Percentiles rank a stretch among this genome's conserved stretches.
Evolutionary conservation across 2,329 filamentous ascomycete species (phyloP).

Genomic region (Venturia oleaginea): DNA sequence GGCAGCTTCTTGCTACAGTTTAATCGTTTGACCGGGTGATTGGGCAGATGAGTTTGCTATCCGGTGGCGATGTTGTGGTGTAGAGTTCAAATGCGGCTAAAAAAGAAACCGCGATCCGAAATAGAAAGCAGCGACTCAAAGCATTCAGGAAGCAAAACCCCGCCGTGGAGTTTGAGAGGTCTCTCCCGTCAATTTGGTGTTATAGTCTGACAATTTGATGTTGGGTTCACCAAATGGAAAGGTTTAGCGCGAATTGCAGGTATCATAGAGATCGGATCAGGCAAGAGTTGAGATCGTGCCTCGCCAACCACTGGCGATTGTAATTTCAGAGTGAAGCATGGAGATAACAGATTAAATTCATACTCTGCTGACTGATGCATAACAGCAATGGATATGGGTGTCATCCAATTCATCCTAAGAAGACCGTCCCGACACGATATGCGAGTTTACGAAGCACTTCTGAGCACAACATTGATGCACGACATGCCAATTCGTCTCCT

Average conservation of each 20-base stretch:
- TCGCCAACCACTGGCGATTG: background rate
- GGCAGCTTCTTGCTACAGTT: background rate
- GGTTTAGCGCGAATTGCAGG: no score
- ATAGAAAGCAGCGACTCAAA: no score
- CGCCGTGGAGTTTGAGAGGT: no score
- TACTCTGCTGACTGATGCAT: background rate
- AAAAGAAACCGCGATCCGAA: background rate
- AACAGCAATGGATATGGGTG: background rate
- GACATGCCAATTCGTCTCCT: background rate
- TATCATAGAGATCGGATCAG: no score
- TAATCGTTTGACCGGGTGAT: background rate
- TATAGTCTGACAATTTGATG: no score
- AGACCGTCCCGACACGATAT: background rate
- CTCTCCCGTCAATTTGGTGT: no score
- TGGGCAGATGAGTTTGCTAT: background rate
- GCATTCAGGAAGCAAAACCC: no score
- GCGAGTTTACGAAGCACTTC: background rate
- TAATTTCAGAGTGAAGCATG: no score
- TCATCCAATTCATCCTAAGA: background rate
- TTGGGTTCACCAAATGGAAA: no score
- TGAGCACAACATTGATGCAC: background rate
- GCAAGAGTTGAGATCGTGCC: no score
- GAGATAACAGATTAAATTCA: background rate
- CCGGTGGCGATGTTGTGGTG: background rate
- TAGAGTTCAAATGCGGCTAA: background rate